Base-by-base conservation (phyloP, 2,329 filamentous ascomycete species). In the Epichloe elymi region DNA sequence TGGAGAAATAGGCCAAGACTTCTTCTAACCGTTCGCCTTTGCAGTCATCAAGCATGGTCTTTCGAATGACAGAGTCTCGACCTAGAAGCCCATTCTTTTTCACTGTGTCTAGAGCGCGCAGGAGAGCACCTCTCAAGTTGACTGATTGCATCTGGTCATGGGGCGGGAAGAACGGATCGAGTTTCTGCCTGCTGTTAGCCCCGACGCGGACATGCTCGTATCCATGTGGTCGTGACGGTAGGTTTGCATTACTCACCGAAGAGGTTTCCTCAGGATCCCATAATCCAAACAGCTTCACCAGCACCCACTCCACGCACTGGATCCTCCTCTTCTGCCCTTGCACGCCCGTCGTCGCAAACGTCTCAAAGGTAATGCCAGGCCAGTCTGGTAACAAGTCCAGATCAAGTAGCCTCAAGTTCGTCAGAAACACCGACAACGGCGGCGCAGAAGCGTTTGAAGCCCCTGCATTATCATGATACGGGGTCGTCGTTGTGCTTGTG, bases 31-130 rank as follows among this genome's bases (percentile, higher is more conserved):
- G 83, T 50, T 95, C 89, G 5, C 91, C 91, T 57, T 86, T 90
- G 69, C 93, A 98, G 60, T 98, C 91, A 63, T 98, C 93, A 48
- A 98, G 73, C 87, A 96, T 95, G 0, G 88, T 95, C 71, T 95
- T 96, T 48, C 93, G 81, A 35, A 97, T 70, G 1, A 94, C 78
- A 0, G 79, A 78, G 61, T 95, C 89, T 47, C 87, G 77, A 3
- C 88, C 87, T 8, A 97, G 73, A 0, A 84, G 73, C 33, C 89
- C 90, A 69, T 81, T 87, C 70, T 94, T 95, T 72, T 97, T 97
- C 53, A 88, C 74, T 48, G 88, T 83, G 56, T 91, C 86, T 50
- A 98, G 79, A 57, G 78, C 82, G 65, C 88, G 80, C 59, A 90
- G 85, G 8, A 96, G 74, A 8, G 87, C 88, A 35, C 87, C 82